Conservation (phyloP, 2,329 filamentous ascomycete genomes). For the Sarocladiaceae sp. region DNA sequence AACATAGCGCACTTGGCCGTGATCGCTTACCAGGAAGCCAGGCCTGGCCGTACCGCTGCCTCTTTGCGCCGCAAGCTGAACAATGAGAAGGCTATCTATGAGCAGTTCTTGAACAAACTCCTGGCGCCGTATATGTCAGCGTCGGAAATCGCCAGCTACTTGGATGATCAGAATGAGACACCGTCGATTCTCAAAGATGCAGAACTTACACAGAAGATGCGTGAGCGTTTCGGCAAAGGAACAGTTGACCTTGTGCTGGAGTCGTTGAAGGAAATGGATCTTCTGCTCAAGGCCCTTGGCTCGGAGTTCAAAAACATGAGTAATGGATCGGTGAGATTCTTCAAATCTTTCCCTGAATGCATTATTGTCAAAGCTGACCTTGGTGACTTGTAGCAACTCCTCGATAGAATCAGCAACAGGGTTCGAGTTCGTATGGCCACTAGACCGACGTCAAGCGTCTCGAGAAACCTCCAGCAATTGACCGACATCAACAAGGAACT, state of each 20-base stretch:
- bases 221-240: not conserved
- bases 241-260: not conserved
- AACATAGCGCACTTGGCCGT: not conserved
- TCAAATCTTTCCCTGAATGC: not conserved
- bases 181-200: not conserved
- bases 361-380: too few species aligned
- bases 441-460: not conserved
- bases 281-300: not conserved
- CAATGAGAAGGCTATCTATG: conserved; percentile 5
- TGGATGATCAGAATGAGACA: not conserved
- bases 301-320: conserved; percentile 2
- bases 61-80: not conserved
- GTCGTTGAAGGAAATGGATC: not conserved
- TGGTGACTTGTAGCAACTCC: not conserved
- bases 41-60: not conserved
- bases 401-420: not conserved
- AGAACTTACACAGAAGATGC: not conserved
- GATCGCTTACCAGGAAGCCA: not conserved
- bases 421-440: not conserved
- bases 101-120: not conserved
- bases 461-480: not conserved
- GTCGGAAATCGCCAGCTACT: not conserved
- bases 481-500: conserved; percentile 4
- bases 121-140: not conserved
- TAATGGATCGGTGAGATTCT: not conserved